Conservation (phyloP, 805 yeast genomes). For the Schizosaccharomyces osmophilus region DNA sequence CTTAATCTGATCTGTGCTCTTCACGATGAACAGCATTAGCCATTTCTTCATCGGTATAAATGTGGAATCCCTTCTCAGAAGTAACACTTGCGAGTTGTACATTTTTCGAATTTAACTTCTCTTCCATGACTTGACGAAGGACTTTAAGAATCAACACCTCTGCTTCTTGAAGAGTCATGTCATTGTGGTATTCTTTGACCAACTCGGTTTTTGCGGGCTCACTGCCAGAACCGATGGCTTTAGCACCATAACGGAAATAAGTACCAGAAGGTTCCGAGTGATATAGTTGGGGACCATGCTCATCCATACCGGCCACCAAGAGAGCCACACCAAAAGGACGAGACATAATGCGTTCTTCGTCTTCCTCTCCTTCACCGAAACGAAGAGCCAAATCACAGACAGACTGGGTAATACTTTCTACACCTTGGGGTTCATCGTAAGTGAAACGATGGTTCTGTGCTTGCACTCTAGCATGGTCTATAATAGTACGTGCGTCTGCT, state of each 20-base stretch:
- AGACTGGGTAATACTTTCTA: slow-evolving; percentile 82
- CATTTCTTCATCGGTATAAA: slow-evolving; percentile 63
- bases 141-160: slow-evolving; percentile 71
- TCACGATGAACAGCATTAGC: slow-evolving; percentile 54
- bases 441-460: slow-evolving; percentile 59
- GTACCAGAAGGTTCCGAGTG: slow-evolving; percentile 99
- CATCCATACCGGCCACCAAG: slow-evolving; percentile 85
- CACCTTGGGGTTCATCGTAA: slow-evolving; percentile 77
- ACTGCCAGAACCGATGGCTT: slow-evolving; percentile 95
- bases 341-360: slow-evolving; percentile 85
- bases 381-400: slow-evolving; percentile 91
- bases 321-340: slow-evolving; percentile 98
- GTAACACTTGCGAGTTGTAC: slow-evolving; percentile 92
- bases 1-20: slow-evolving; percentile 15
- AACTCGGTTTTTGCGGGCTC: slow-evolving; percentile 98
- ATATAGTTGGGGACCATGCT: slow-evolving; percentile 79
- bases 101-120: slow-evolving; percentile 78
- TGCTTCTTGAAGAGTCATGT: slow-evolving; percentile 77
- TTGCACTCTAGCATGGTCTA: slow-evolving; percentile 85
- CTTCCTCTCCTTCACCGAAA: slow-evolving; percentile 92
- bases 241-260: slow-evolving; percentile 89
- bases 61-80: slow-evolving; percentile 56
- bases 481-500: slow-evolving; percentile 96
- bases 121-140: slow-evolving; percentile 96
- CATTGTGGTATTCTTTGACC: slow-evolving; percentile 83